These are phyloP conservation scores for Oropetium thomaeum DNA, from an alignment of 176 grass and related monocot species.

Conservation along the genomic window DNA sequence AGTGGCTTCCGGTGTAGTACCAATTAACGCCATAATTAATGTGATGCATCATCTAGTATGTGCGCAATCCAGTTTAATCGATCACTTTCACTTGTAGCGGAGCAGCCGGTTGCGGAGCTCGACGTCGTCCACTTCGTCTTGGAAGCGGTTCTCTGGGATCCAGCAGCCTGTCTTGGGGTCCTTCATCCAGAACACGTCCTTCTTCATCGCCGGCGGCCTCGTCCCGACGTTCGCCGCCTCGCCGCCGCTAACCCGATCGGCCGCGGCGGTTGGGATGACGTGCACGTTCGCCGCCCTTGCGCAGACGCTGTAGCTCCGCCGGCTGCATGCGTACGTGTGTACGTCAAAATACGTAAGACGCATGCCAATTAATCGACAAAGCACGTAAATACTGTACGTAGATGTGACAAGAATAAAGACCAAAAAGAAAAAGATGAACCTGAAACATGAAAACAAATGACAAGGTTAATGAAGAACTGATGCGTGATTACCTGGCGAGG, in stretches of 20 bases:
- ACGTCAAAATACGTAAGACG: background rate
- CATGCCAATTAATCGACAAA: background rate
- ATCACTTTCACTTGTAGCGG: background rate
- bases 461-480: background rate
- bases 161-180: slow-evolving; percentile 51
- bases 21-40: too few relatives aligned
- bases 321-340: background rate
- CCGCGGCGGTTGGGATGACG: background rate
- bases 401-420: background rate
- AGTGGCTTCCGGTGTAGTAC: too few relatives aligned
- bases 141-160: slow-evolving; percentile 43
- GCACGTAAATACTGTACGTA: background rate
- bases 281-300: background rate
- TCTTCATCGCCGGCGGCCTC: background rate
- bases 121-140: slow-evolving; percentile 26
- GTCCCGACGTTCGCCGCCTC: background rate
- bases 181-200: slow-evolving; percentile 43
- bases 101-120: slow-evolving; percentile 40
- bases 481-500: slow-evolving; percentile 3
- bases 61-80: too few relatives aligned
- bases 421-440: background rate
- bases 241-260: too few relatives aligned
- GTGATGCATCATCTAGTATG: too few relatives aligned
- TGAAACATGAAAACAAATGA: background rate
- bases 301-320: slow-evolving; percentile 22